Percentiles rank a stretch among this genome's conserved stretches.
These are phyloP conservation scores for Oryza brachyantha DNA, from an alignment of 176 grass and related monocot species.

Conservation along the genomic window DNA sequence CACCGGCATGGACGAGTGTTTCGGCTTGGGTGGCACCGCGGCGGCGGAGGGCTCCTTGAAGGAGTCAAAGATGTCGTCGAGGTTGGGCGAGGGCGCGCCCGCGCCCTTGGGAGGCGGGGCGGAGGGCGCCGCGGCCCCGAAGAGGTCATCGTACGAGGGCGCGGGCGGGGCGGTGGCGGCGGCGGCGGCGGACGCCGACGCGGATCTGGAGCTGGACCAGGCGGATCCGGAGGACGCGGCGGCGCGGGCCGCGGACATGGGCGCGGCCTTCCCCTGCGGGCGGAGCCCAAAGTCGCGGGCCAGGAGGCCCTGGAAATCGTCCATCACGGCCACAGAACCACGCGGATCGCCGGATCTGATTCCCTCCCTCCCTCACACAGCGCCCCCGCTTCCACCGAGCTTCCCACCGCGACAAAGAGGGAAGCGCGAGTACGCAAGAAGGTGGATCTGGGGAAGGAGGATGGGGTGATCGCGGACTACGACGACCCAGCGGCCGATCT, in stretches of 20 bases:
- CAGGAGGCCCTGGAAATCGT: constrained; percentile 61
- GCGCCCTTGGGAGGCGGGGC: constrained; percentile 24
- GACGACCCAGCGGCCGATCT: background rate
- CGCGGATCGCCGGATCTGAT: constrained; percentile 35
- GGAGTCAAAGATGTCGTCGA: constrained; percentile 54
- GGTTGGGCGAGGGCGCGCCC: constrained; percentile 21
- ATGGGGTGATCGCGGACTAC: no score
- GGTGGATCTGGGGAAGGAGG: constrained; percentile 25
- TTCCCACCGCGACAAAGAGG: background rate
- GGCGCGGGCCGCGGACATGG: constrained; percentile 58
- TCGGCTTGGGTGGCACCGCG: constrained; percentile 28
- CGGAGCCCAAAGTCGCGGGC: constrained; percentile 65
- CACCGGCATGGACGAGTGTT: constrained; percentile 46
- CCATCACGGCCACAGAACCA: constrained; percentile 21
- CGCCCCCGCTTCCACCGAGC: background rate
- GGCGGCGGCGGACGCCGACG: constrained; percentile 19
- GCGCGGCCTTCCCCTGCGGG: constrained; percentile 55
- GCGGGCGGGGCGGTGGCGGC: constrained; percentile 24
- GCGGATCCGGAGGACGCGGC: constrained; percentile 26
- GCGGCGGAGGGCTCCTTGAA: constrained; percentile 26
- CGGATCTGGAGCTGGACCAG: constrained; percentile 52
- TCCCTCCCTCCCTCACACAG: background rate
- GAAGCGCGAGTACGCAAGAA: background rate
- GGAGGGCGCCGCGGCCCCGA: constrained; percentile 38
- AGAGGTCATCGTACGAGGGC: constrained; percentile 60